A percentile compares a stretch with the other conserved stretches of the same genome.
phyloP scores from a whole-genome alignment of 2,329 filamentous ascomycete genomes.

The Hypoxylon rubiginosum region DNA sequence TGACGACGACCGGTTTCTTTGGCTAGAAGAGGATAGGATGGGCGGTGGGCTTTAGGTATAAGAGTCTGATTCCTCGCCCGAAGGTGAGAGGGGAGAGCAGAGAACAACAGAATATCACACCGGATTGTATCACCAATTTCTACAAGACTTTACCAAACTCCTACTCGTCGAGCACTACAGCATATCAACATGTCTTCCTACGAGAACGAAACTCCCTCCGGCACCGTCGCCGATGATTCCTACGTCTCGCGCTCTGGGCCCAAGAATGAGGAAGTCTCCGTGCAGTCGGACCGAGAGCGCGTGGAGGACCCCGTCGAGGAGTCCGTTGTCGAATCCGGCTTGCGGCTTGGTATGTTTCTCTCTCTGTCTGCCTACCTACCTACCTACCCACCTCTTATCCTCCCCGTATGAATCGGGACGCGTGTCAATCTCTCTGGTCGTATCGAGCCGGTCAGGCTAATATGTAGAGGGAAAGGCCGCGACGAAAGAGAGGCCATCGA shows the following conservation, averaged over 20 bases:
- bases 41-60: constrained; percentile 13
- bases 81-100: too few relatives aligned
- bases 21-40: background rate
- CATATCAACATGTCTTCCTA: constrained; percentile 36
- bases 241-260: constrained; percentile 55
- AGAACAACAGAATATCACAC: background rate
- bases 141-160: background rate
- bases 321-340: constrained; percentile 51
- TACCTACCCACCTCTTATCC: too few relatives aligned
- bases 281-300: constrained; percentile 51
- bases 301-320: constrained; percentile 54
- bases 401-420: too few relatives aligned
- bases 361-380: too few relatives aligned
- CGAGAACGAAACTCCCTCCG: constrained; percentile 45
- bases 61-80: background rate
- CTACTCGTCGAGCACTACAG: background rate
- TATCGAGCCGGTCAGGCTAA: too few relatives aligned
- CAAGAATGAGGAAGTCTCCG: constrained; percentile 49
- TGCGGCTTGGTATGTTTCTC: constrained; percentile 52
- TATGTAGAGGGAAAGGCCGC: too few relatives aligned
- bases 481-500: constrained; percentile 57
- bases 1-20: background rate
- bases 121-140: background rate
- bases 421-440: too few relatives aligned
- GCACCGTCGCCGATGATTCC: constrained; percentile 46